Conservation (phyloP, 805 yeast genomes). For the Sugiyamaella marilandica region DNA sequence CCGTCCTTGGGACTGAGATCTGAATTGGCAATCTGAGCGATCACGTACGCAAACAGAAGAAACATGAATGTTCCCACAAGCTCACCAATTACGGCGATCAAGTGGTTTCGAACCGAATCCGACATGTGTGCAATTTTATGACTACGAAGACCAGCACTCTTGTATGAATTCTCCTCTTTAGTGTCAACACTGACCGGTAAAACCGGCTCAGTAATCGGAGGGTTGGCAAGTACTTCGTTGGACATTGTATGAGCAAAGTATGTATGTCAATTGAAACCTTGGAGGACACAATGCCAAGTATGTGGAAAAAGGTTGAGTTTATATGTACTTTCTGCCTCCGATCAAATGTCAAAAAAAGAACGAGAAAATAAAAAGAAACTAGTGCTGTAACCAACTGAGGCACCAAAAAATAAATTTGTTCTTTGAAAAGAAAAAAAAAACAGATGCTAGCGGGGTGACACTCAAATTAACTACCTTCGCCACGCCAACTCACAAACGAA, state of each 20-base stretch:
- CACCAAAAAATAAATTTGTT: neutral
- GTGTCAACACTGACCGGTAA: constrained; percentile 14
- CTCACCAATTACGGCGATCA: constrained; percentile 71
- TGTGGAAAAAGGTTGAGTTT: no score
- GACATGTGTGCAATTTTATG: constrained; percentile 32
- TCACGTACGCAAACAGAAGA: constrained; percentile 73
- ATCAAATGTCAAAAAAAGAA: no score
- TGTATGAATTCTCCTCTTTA: constrained; percentile 7
- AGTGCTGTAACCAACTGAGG: neutral
- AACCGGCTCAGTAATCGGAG: constrained; percentile 9
- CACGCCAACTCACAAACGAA: no score
- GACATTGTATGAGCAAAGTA: neutral
- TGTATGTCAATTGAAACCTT: no score
- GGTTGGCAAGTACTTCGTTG: constrained; percentile 10
- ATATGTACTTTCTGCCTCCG: no score
- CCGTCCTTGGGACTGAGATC: constrained; percentile 37
- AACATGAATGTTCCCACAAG: constrained; percentile 83
- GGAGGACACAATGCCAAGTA: no score
- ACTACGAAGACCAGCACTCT: neutral
- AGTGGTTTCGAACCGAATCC: constrained; percentile 51
- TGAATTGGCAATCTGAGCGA: constrained; percentile 78
- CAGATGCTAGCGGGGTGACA: neutral
- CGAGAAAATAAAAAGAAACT: neutral
- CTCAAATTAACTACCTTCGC: no score
- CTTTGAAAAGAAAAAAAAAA: neutral